These are phyloP conservation scores for Rhododendron kiyosumense DNA, from an alignment of 148 eudicot species.

Conservation along the genomic window DNA sequence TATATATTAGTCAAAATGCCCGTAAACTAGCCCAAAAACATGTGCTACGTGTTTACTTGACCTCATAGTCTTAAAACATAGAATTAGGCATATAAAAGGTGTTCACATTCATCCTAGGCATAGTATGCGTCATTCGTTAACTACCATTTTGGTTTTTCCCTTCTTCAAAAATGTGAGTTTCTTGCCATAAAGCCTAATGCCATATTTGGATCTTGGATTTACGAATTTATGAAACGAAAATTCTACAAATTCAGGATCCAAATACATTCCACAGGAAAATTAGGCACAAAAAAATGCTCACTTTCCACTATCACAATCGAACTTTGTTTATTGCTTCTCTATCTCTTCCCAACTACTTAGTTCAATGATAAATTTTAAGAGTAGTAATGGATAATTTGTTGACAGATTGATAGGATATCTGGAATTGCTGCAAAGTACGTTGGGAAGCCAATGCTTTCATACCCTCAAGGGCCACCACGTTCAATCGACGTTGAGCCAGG, in stretches of 20 bases:
- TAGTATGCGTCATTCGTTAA: neutral
- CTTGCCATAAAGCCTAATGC: neutral
- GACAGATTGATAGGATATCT: slow-evolving; percentile 84
- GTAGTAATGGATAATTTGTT: neutral
- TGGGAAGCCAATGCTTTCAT: slow-evolving; percentile 68
- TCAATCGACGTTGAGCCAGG: slow-evolving; percentile 59
- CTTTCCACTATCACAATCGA: too few species aligned
- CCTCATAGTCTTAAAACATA: neutral
- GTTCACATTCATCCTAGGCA: neutral
- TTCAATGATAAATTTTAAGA: neutral
- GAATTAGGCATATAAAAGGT: too few species aligned
- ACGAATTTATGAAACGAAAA: neutral
- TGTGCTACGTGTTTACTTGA: neutral
- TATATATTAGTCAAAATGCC: too few species aligned
- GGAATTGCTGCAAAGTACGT: slow-evolving; percentile 87
- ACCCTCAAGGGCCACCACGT: slow-evolving; percentile 48
- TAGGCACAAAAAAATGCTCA: neutral
- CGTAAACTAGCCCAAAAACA: too few species aligned
- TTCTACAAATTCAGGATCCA: too few species aligned
- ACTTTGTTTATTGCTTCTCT: neutral
- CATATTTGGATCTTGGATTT: neutral
- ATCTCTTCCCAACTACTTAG: neutral
- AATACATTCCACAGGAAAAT: too few species aligned
- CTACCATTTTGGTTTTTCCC: neutral
- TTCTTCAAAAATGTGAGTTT: too few species aligned